A percentile compares a stretch with the other conserved stretches of the same genome.
Conservation (phyloP, 1,284 basidiomycete genomes). For the Ustilago cynodontis region DNA sequence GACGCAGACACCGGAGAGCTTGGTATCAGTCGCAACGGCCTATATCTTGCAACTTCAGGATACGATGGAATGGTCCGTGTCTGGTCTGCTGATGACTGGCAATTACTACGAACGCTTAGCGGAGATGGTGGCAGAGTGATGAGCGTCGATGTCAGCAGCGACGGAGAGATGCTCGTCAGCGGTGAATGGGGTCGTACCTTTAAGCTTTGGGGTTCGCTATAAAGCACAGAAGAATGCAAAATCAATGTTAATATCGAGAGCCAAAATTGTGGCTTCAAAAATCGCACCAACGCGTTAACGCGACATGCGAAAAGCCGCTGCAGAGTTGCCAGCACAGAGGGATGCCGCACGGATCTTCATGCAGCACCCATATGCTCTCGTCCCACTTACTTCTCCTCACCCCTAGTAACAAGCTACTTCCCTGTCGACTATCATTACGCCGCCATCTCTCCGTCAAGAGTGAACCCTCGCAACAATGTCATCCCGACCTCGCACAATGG, state of each 20-base stretch:
- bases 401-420: background rate
- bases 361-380: conserved; percentile 1
- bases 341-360: conserved; percentile 16
- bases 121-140: conserved; percentile 98
- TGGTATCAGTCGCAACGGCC: conserved; percentile 72
- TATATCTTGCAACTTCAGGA: conserved; percentile 92
- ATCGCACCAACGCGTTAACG: background rate
- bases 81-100: conserved; percentile 99
- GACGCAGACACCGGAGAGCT: conserved; percentile 66
- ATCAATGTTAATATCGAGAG: background rate
- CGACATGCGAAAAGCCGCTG: conserved; percentile 6
- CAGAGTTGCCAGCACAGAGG: conserved; percentile 17
- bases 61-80: conserved; percentile 96
- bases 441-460: background rate
- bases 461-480: background rate
- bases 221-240: background rate
- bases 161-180: conserved; percentile 56
- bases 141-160: conserved; percentile 83
- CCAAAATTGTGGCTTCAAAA: background rate
- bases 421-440: background rate
- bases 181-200: conserved; percentile 62
- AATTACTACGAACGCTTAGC: conserved; percentile 84
- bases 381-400: background rate
- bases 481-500: conserved; percentile 1
- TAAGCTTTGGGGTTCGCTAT: conserved; percentile 58